Conservation (phyloP, 768 basidiomycete genomes). For the Tremella fuciformis region DNA sequence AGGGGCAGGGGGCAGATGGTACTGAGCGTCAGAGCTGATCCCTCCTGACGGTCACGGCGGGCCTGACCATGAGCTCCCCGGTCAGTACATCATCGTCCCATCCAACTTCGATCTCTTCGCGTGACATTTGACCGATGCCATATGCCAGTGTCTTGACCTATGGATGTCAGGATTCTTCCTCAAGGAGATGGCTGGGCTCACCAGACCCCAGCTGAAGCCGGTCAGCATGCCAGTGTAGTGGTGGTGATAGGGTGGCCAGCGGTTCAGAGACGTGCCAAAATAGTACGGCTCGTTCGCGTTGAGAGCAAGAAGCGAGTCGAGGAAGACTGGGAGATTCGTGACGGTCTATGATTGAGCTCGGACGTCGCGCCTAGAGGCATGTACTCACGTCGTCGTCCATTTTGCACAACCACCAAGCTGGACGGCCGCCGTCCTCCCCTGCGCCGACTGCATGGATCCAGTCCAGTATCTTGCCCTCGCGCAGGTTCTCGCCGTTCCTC, state of each 20-base stretch:
- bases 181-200: no score
- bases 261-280: conserved; percentile 27
- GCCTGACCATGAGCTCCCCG: conserved; percentile 29
- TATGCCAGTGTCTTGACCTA: conserved; percentile 28
- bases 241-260: conserved; percentile 31
- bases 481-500: conserved; percentile 19
- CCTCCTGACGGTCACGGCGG: not conserved
- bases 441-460: conserved; percentile 21
- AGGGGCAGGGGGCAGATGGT: conserved; percentile 18
- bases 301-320: conserved; percentile 26
- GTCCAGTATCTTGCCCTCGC: conserved; percentile 24
- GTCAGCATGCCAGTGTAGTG: conserved; percentile 32
- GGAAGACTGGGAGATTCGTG: conserved; percentile 22
- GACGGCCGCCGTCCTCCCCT: conserved; percentile 23
- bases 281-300: conserved; percentile 20
- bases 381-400: conserved; percentile 31
- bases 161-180: no score
- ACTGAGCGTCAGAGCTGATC: conserved; percentile 5
- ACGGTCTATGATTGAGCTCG: no score
- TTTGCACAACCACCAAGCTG: conserved; percentile 31
- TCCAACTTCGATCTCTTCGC: conserved; percentile 16
- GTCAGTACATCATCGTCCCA: conserved; percentile 36
- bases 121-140: conserved; percentile 24
- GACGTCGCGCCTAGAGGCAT: not conserved
- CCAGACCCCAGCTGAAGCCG: conserved; percentile 28